Percentiles rank a stretch among this genome's conserved stretches.
These are phyloP conservation scores for Wickerhamiella kurtzmanii DNA, from an alignment of 805 yeast species.

Conservation along the genomic window DNA sequence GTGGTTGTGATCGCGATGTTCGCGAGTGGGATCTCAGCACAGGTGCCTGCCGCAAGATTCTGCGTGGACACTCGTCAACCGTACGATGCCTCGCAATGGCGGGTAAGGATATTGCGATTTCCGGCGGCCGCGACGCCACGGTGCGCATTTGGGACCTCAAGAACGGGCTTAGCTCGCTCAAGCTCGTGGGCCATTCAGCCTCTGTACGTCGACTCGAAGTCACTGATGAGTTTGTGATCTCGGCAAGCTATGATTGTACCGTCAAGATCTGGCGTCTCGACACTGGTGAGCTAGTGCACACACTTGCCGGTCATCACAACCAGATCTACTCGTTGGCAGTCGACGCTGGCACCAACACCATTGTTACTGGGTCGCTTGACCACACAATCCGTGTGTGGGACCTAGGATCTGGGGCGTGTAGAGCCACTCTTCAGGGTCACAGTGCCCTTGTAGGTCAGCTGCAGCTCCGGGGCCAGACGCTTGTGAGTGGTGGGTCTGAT, in stretches of 20 bases:
- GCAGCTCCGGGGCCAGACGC: constrained; percentile 52
- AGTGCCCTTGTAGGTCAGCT: constrained; percentile 87
- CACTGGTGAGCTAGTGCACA: constrained; percentile 79
- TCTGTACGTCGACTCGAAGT: constrained; percentile 57
- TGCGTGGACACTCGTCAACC: constrained; percentile 87
- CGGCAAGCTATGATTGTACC: constrained; percentile 82
- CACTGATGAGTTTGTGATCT: constrained; percentile 52
- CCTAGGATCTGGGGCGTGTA: constrained; percentile 70
- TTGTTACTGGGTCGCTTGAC: constrained; percentile 94
- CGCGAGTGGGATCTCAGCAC: constrained; percentile 88
- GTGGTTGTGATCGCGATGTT: constrained; percentile 92
- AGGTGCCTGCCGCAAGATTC: constrained; percentile 73
- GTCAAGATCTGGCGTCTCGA: constrained; percentile 86
- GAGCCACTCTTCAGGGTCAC: constrained; percentile 66
- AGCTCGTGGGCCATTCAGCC: constrained; percentile 55
- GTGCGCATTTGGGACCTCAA: constrained; percentile 92
- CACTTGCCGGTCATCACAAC: constrained; percentile 81
- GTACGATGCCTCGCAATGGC: constrained; percentile 76
- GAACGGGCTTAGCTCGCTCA: constrained; percentile 68
- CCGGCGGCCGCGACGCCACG: constrained; percentile 86
- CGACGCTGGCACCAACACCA: constrained; percentile 51
- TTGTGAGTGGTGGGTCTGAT: constrained; percentile 76
- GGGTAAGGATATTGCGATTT: constrained; percentile 60
- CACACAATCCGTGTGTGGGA: constrained; percentile 94
- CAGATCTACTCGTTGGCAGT: constrained; percentile 89